A percentile compares a stretch with the other conserved stretches of the same genome.
Conservation (phyloP, 2,329 filamentous ascomycete species). For the Penicillium psychrosexuale region DNA sequence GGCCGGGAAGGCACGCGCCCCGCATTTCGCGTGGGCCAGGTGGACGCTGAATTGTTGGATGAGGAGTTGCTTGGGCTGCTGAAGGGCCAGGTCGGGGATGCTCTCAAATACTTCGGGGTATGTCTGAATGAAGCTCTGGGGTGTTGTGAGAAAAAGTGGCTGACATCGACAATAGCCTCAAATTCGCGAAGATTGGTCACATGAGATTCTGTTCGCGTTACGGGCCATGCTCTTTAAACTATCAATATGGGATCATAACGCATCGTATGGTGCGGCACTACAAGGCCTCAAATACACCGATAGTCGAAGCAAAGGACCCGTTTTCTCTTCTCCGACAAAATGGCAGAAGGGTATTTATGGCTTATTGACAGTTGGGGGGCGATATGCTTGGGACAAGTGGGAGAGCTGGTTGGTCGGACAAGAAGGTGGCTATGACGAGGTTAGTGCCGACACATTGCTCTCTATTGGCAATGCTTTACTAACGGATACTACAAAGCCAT, state of each 20-base stretch:
- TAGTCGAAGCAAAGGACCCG: conserved; percentile 63
- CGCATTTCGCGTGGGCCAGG: conserved; percentile 88
- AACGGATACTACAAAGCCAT: conserved; percentile 36
- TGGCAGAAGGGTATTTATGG: conserved; percentile 85
- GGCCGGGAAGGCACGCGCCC: conserved; percentile 77
- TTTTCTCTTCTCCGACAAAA: conserved; percentile 67
- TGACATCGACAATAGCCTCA: conserved; percentile 46
- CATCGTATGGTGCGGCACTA: conserved; percentile 87
- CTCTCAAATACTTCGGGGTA: conserved; percentile 78
- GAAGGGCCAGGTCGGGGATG: conserved; percentile 81
- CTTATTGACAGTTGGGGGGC: conserved; percentile 77
- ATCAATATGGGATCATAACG: conserved; percentile 93
- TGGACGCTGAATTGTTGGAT: conserved; percentile 91
- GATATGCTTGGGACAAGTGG: conserved; percentile 90
- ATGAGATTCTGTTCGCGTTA: conserved; percentile 77
- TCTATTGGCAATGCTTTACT: conserved; percentile 8
- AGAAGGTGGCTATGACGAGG: conserved; percentile 69
- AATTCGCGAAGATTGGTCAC: conserved; percentile 78
- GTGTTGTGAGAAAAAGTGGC: neutral
- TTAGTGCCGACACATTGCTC: conserved; percentile 12
- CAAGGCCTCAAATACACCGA: conserved; percentile 91
- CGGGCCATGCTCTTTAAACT: conserved; percentile 86
- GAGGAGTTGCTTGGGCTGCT: conserved; percentile 86
- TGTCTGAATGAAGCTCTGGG: conserved; percentile 22
- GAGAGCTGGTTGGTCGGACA: conserved; percentile 77